Conservation (phyloP, 2,329 filamentous ascomycete species). For the Dothidotthia symphoricarpi region DNA sequence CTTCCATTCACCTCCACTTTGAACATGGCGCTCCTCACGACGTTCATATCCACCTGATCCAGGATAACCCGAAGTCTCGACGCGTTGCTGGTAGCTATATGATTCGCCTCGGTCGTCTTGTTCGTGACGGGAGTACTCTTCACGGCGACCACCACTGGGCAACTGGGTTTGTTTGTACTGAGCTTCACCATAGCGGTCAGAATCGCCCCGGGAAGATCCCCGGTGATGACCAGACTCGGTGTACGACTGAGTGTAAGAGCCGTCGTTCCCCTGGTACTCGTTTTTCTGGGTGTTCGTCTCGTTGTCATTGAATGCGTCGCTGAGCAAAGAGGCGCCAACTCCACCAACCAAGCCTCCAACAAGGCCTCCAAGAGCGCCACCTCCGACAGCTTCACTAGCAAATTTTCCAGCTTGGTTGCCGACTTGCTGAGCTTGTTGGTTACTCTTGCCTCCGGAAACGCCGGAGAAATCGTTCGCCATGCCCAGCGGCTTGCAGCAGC, state of each 20-base stretch:
- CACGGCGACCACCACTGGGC: constrained; percentile 56
- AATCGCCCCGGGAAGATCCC: constrained; percentile 30
- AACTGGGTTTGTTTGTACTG: constrained; percentile 60
- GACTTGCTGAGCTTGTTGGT: constrained; percentile 30
- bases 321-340: constrained; percentile 61
- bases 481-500: constrained; percentile 75
- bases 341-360: constrained; percentile 65
- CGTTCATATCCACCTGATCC: constrained; percentile 58
- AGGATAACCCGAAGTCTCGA: constrained; percentile 52
- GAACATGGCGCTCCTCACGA: constrained; percentile 56
- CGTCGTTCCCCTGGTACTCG: constrained; percentile 57
- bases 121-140: constrained; percentile 62
- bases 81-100: constrained; percentile 60
- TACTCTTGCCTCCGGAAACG: constrained; percentile 42
- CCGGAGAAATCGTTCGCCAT: constrained; percentile 62
- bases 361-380: constrained; percentile 66
- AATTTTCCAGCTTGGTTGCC: constrained; percentile 49
- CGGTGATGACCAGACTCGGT: constrained; percentile 60
- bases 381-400: constrained; percentile 60
- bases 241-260: constrained; percentile 60
- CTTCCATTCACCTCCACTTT: constrained; percentile 44
- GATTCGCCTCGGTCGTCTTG: constrained; percentile 49
- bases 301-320: constrained; percentile 55
- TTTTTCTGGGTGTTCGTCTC: constrained; percentile 56
- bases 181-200: constrained; percentile 60